These are phyloP conservation scores for Xerocomellus chrysenteron DNA, from an alignment of 768 basidiomycete species.

Conservation along the genomic window DNA sequence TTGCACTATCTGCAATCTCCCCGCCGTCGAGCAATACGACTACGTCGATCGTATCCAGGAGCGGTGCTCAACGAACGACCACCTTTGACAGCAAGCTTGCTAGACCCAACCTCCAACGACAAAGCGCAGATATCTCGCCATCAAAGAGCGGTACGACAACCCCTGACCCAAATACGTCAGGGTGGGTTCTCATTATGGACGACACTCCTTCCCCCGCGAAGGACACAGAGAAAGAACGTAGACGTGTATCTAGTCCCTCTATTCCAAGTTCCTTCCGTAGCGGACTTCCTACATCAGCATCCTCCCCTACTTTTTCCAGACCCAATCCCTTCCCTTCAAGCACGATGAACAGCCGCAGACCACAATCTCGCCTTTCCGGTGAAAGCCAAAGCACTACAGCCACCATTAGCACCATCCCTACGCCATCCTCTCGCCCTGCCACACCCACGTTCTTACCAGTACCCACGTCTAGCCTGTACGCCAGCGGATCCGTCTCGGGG, in stretches of 20 bases:
- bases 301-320: constrained; percentile 46
- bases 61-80: constrained; percentile 14
- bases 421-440: constrained; percentile 66
- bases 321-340: constrained; percentile 44
- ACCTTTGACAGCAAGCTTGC: constrained; percentile 23
- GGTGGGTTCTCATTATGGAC: constrained; percentile 90
- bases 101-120: constrained; percentile 36
- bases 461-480: constrained; percentile 52
- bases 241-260: constrained; percentile 63
- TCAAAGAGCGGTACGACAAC: constrained; percentile 40
- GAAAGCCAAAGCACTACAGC: constrained; percentile 56
- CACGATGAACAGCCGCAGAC: constrained; percentile 53
- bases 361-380: constrained; percentile 72
- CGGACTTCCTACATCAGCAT: constrained; percentile 44
- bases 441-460: constrained; percentile 80
- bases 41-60: constrained; percentile 29
- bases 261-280: constrained; percentile 53
- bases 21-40: constrained; percentile 40
- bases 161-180: constrained; percentile 60
- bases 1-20: constrained; percentile 34
- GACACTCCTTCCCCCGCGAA: constrained; percentile 74
- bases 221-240: constrained; percentile 52
- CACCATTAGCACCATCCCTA: constrained; percentile 59
- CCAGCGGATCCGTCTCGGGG: constrained; percentile 35
- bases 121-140: constrained; percentile 44